Percentiles rank a stretch among this genome's conserved stretches.
Evolutionary conservation across 2,329 filamentous ascomycete genomes (phyloP).

Genomic region (Chaetomiaceae sp.): DNA sequence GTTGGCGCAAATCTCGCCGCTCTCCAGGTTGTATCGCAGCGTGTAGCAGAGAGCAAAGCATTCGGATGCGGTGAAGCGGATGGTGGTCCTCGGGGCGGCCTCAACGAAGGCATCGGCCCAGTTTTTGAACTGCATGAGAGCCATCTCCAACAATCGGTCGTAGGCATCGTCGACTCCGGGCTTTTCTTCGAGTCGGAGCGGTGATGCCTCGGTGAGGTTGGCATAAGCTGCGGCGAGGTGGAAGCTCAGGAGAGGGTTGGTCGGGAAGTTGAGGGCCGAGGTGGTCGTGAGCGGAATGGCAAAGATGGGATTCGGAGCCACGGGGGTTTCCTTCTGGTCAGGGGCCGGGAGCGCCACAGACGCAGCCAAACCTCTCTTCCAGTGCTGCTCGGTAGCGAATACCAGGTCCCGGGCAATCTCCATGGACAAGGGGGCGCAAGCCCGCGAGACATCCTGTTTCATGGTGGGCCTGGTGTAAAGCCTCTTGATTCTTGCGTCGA

Average conservation of each 20-base stretch:
- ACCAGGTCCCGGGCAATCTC: constrained; percentile 5
- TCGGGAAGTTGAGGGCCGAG: constrained; percentile 36
- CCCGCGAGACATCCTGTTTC: constrained; percentile 4
- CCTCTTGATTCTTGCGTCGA: not conserved
- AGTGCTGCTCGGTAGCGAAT: constrained; percentile 10
- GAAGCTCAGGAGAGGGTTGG: constrained; percentile 51
- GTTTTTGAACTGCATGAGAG: constrained; percentile 42
- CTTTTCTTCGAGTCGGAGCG: constrained; percentile 30
- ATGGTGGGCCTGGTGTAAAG: not conserved
- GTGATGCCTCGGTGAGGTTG: constrained; percentile 36
- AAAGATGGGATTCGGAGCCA: constrained; percentile 42
- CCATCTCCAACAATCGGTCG: constrained; percentile 30
- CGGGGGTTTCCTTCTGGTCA: not conserved
- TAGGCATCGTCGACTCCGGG: not conserved
- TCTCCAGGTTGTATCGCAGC: constrained; percentile 39
- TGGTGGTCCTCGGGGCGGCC: constrained; percentile 27
- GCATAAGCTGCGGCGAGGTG: constrained; percentile 50
- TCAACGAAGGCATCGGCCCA: constrained; percentile 42
- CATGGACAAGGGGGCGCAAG: constrained; percentile 10
- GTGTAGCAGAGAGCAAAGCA: constrained; percentile 49
- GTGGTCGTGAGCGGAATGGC: constrained; percentile 31
- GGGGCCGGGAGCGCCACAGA: not conserved
- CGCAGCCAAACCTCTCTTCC: constrained; percentile 7
- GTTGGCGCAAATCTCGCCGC: constrained; percentile 33
- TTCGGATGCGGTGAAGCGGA: constrained; percentile 48